A percentile compares a stretch with the other conserved stretches of the same genome.
Evolutionary conservation across 306 rosid species (phyloP).

Genomic region (Cotoneaster glaucophyllus): DNA sequence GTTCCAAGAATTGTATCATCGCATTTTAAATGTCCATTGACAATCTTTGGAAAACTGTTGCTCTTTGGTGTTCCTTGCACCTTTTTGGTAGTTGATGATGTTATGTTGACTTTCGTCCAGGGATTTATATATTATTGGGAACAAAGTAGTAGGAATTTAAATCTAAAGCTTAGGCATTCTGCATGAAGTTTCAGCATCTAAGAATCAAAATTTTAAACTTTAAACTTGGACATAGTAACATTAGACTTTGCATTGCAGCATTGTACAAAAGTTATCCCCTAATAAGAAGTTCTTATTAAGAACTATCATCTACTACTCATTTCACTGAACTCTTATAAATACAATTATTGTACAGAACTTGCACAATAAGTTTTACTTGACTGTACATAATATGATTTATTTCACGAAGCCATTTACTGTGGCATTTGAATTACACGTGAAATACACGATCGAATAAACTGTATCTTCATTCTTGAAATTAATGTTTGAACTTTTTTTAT

Average conservation of each 20-base stretch:
- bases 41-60: not conserved
- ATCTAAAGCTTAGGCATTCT: not conserved
- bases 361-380: not conserved
- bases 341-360: not conserved
- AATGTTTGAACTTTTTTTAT: not conserved
- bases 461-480: not conserved
- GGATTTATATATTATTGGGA: not conserved
- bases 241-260: not conserved
- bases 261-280: not conserved
- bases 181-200: not conserved
- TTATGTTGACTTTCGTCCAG: not conserved
- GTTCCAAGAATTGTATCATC: not conserved
- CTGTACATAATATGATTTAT: not conserved
- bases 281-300: not conserved
- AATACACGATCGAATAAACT: not conserved
- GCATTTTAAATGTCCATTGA: not conserved
- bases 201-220: not conserved
- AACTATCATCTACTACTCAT: not conserved
- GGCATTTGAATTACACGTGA: not conserved
- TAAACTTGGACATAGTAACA: not conserved
- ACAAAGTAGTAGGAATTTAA: not conserved
- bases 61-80: not conserved
- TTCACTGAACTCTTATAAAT: not conserved
- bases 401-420: not conserved
- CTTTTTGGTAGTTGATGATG: not conserved